These are phyloP conservation scores for Lichtheimia corymbifera DNA, from an alignment of 371 early-diverging fungal species.

Conservation along the genomic window DNA sequence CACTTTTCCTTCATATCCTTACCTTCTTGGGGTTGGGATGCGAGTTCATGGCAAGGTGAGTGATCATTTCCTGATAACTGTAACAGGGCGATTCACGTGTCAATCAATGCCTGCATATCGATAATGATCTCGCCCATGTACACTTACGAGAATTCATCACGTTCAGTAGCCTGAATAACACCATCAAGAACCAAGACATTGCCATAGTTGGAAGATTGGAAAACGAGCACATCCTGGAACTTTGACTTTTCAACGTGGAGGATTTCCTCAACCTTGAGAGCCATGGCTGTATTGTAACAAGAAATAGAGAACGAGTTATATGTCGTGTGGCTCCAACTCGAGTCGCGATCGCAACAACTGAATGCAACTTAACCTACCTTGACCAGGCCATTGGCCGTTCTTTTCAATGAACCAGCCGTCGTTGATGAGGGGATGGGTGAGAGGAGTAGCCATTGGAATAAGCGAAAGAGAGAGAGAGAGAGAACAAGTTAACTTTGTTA, in stretches of 20 bases:
- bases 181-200: constrained; percentile 96
- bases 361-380: constrained; percentile 56
- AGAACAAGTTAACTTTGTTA: constrained; percentile 4
- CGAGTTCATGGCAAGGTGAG: constrained; percentile 91
- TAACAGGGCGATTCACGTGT: constrained; percentile 4
- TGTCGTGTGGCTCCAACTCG: neutral
- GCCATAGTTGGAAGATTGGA: constrained; percentile 91
- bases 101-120: neutral
- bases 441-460: constrained; percentile 45
- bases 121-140: neutral
- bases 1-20: constrained; percentile 7
- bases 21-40: constrained; percentile 95
- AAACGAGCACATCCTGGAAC: constrained; percentile 97
- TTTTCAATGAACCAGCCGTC: constrained; percentile 97
- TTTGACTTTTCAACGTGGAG: constrained; percentile 91
- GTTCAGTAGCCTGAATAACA: constrained; percentile 96
- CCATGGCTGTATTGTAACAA: constrained; percentile 72
- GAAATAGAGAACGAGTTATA: neutral
- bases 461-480: constrained; percentile 10
- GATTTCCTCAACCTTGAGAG: constrained; percentile 91
- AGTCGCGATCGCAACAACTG: neutral
- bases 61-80: constrained; percentile 98
- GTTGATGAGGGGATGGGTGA: constrained; percentile 86
- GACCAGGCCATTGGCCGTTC: constrained; percentile 94
- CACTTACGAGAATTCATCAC: constrained; percentile 94